Percentiles rank a stretch among this genome's conserved stretches.
Conservation (phyloP, 1,284 basidiomycete genomes). For the Melampsora americana region DNA sequence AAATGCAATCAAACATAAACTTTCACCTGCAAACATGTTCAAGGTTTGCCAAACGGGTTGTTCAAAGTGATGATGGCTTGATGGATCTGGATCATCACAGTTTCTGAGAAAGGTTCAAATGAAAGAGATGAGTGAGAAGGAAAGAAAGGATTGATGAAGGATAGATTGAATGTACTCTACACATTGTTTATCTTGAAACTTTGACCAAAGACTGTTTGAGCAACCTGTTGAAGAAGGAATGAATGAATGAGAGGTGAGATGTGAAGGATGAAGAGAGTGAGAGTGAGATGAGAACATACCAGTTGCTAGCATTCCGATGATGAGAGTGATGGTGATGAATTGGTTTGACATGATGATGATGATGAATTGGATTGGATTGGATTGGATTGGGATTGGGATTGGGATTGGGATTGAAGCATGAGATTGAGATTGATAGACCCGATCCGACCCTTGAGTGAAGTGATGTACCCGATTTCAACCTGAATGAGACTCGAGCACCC, state of each 20-base stretch:
- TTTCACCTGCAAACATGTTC: constrained; percentile 67
- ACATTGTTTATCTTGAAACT: constrained; percentile 79
- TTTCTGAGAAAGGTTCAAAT: constrained; percentile 42
- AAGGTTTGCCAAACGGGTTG: constrained; percentile 77
- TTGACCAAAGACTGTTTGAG: constrained; percentile 37
- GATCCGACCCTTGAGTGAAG: no score
- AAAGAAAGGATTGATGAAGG: constrained; percentile 78
- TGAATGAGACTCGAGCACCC: no score
- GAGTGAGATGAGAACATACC: not conserved
- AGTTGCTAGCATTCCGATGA: constrained; percentile 1
- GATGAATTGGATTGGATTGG: no score
- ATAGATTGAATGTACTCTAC: constrained; percentile 66
- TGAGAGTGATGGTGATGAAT: not conserved
- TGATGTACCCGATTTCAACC: no score
- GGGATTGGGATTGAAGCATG: no score
- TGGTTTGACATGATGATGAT: not conserved
- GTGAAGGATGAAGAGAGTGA: not conserved
- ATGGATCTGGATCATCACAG: constrained; percentile 22
- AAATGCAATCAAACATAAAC: constrained; percentile 60
- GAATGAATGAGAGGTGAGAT: no score
- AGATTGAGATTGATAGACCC: no score
- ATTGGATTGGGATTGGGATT: no score
- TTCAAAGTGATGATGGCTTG: constrained; percentile 22
- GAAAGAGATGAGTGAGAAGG: constrained; percentile 48
- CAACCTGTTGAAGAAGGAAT: no score